A percentile compares a stretch with the other conserved stretches of the same genome.
phyloP scores from a whole-genome alignment of 345 rosid species.

The Pugionium dolabratum region DNA sequence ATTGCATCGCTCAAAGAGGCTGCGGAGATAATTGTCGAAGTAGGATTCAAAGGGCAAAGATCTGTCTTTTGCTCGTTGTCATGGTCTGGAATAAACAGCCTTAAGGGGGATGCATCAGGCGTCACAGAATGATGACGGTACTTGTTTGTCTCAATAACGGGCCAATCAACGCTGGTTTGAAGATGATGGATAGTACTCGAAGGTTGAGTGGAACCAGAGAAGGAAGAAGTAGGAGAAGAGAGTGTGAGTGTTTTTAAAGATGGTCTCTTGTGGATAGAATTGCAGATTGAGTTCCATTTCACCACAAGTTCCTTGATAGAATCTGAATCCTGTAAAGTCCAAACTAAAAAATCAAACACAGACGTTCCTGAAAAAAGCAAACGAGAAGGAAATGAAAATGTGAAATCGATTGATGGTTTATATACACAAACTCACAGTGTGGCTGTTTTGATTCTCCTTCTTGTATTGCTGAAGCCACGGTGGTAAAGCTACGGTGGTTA shows the following conservation, averaged over 20 bases:
- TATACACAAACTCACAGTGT: constrained; percentile 26
- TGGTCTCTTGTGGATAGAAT: constrained; percentile 54
- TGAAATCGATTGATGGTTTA: background rate
- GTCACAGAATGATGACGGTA: constrained; percentile 40
- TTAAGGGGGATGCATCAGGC: constrained; percentile 44
- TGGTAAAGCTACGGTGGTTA: constrained; percentile 57
- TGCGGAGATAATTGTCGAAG: constrained; percentile 62
- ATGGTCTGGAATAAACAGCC: constrained; percentile 52
- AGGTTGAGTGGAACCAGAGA: constrained; percentile 47
- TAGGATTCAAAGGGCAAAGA: constrained; percentile 41
- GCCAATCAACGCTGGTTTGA: constrained; percentile 47
- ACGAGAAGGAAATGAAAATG: background rate
- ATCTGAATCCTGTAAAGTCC: constrained; percentile 51
- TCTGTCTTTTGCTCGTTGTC: constrained; percentile 38
- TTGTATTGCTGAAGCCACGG: constrained; percentile 81
- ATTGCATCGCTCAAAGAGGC: constrained; percentile 65
- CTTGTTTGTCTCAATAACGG: constrained; percentile 50
- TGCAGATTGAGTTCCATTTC: constrained; percentile 65
- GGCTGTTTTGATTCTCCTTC: constrained; percentile 53
- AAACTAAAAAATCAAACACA: constrained; percentile 12
- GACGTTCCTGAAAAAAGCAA: background rate
- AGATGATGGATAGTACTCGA: constrained; percentile 41
- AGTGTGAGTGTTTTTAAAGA: constrained; percentile 53
- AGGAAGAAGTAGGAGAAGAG: constrained; percentile 68
- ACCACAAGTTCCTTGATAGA: constrained; percentile 54